phyloP scores from a whole-genome alignment of 2,329 filamentous ascomycete genomes.

The Lizonia empirigonia region DNA sequence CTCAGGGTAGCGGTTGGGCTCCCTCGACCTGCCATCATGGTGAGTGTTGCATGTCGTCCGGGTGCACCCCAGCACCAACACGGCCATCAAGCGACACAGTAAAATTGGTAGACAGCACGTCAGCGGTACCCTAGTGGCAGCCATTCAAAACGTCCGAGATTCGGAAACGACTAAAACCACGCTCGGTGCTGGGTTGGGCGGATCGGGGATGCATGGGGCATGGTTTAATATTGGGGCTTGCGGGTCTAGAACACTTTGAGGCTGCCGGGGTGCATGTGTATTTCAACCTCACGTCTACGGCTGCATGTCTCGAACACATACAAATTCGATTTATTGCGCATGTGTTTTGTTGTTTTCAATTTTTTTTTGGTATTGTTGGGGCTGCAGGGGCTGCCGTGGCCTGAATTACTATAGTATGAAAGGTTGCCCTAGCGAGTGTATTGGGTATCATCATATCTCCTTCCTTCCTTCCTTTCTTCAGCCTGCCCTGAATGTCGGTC shows the following conservation, averaged over 20 bases:
- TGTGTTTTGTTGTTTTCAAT: background rate
- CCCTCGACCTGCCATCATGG: too few species aligned
- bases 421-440: constrained; percentile 16
- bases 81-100: too few species aligned
- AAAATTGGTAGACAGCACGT: constrained; percentile 1
- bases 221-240: constrained; percentile 9
- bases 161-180: background rate
- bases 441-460: constrained; percentile 19
- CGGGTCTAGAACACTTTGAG: constrained; percentile 8
- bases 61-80: background rate
- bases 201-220: constrained; percentile 3
- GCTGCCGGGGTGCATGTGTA: constrained; percentile 1
- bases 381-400: constrained; percentile 12
- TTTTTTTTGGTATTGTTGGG: background rate
- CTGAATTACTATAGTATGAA: background rate
- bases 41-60: too few species aligned
- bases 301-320: background rate
- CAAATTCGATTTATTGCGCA: too few species aligned
- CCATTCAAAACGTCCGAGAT: background rate
- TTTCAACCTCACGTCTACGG: constrained; percentile 5
- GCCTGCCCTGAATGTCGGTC: background rate
- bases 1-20: too few species aligned
- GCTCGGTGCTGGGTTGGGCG: background rate
- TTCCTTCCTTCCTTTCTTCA: background rate
- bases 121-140: constrained; percentile 6